Evolutionary conservation across 495 filamentous ascomycete genomes (phyloP).

Genomic region (Daldinia bambusicola): DNA sequence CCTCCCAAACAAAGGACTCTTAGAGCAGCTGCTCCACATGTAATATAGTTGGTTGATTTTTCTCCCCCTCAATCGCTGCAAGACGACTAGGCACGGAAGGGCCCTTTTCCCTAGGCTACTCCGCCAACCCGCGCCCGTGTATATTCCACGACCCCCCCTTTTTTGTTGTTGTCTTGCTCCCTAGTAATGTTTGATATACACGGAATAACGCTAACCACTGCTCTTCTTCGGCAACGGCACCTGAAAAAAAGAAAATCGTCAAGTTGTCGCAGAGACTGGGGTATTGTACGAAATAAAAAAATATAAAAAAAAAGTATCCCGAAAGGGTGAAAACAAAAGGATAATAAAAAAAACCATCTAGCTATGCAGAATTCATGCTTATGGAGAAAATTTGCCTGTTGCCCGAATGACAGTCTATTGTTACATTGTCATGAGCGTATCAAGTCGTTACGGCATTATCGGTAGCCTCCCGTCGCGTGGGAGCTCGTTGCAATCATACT

Average conservation of each 20-base stretch:
- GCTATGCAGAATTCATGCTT: conserved; percentile 36
- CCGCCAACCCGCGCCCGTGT: conserved; percentile 19
- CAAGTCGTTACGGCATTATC: conserved; percentile 39
- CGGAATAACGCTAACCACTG: conserved; percentile 16
- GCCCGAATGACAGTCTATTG: conserved; percentile 41
- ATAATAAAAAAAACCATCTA: conserved; percentile 28
- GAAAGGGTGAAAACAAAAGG: conserved; percentile 4
- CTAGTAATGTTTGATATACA: conserved; percentile 30
- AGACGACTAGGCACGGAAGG: background rate
- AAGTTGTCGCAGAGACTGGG: conserved; percentile 33
- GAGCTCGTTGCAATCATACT: conserved; percentile 51
- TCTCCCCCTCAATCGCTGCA: conserved; percentile 1
- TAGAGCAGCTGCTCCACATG: conserved; percentile 10
- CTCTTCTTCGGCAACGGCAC: conserved; percentile 17
- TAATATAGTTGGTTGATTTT: conserved; percentile 6
- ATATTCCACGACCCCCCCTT: conserved; percentile 11
- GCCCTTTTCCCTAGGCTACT: conserved; percentile 5
- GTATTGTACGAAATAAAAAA: conserved; percentile 32
- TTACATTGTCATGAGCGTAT: conserved; percentile 48
- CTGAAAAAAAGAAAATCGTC: conserved; percentile 36
- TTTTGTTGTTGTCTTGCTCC: conserved; percentile 18
- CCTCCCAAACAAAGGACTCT: conserved; percentile 24
- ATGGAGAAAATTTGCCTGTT: conserved; percentile 18
- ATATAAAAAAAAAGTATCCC: conserved; percentile 5
- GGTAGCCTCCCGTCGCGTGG: conserved; percentile 36